Evolutionary conservation across 192 early-diverging fungal genomes (phyloP), one percentile per base, ranked within the genome.

Genomic region (Phycomyces blakesleeanus): DNA sequence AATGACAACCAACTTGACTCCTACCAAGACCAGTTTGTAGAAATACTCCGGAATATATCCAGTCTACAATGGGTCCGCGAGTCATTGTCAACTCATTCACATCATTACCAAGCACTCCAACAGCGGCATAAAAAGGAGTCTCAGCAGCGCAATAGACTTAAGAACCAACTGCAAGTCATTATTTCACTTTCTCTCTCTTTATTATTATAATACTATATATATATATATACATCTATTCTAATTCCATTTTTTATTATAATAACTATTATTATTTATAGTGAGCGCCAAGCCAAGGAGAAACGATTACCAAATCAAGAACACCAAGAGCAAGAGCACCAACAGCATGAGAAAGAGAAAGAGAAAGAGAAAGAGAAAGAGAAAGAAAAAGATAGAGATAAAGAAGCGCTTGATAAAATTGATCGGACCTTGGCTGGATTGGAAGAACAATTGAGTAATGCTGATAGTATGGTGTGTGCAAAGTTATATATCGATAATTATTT

Each of bases 61-160:
- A 65, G 42, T 11, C 37, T 71, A 16, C 69, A 71, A n/a, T 71
- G 69, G 69, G 69, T 71, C 8, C 63, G 69, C 27, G 69, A 71
- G 49, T 71, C 69, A 2, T 16, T 71, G 15, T 55, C 69, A 37
- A 40, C 59, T 38, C 69, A 71, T 51, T 60, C 63, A 24, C 38
- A 65, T 20, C 56, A 71, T 49, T 71, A 71, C 38, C 63, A 71
- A 24, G 64, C 63, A 24, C 34, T 71, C 18, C 61, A 71, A 21
- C 50, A 71, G 34, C 51, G 58, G 16, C 26, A 59, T 24, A 44
- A 64, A 38, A 59, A 63, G 6, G 63, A 71, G 55, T 20, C 50
- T 21, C 58, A 61, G n/a, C 34, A 60, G 16, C 29, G 63, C 61
- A 61, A 59, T 20, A 40, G 44, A 65, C 14, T 16, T 65, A 58